Conservation (phyloP, 2,329 filamentous ascomycete genomes). For the Elsinoe australis region DNA sequence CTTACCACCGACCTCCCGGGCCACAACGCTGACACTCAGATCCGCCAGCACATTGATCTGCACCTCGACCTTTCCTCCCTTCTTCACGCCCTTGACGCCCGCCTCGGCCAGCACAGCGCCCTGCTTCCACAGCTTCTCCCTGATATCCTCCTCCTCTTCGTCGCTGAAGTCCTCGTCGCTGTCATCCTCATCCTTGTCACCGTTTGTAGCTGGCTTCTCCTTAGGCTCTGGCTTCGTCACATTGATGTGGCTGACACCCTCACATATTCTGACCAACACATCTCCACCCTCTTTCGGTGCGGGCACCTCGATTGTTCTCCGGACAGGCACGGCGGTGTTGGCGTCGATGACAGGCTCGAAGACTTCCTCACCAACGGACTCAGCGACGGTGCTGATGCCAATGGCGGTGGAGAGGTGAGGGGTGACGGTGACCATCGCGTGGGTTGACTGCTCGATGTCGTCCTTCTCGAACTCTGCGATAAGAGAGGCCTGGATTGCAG, state of each 20-base stretch:
- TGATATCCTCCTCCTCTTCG: constrained; percentile 78
- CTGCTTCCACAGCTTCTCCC: constrained; percentile 89
- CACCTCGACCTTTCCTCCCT: constrained; percentile 84
- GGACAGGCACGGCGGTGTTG: constrained; percentile 83
- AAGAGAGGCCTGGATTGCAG: constrained; percentile 88
- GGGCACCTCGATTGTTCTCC: constrained; percentile 70
- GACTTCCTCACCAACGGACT: constrained; percentile 53
- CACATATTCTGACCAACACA: constrained; percentile 78
- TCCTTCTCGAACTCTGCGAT: constrained; percentile 90
- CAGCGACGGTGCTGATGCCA: constrained; percentile 65
- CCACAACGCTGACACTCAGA: constrained; percentile 69
- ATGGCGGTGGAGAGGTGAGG: constrained; percentile 84
- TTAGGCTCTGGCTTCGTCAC: constrained; percentile 81
- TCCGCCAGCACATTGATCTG: constrained; percentile 82
- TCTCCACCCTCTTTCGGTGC: constrained; percentile 76
- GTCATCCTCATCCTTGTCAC: constrained; percentile 53
- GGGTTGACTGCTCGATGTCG: constrained; percentile 92
- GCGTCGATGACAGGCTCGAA: constrained; percentile 77
- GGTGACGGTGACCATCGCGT: constrained; percentile 88
- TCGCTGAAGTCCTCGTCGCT: constrained; percentile 51
- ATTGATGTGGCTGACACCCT: constrained; percentile 87
- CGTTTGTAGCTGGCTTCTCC: constrained; percentile 54
- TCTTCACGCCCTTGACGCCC: constrained; percentile 74
- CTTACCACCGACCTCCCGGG: constrained; percentile 79
- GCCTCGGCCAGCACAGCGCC: constrained; percentile 77